Percentiles rank a stretch among this genome's conserved stretches.
phyloP scores from a whole-genome alignment of 139 green algal genomes.

The Haematococcus lacustris region DNA sequence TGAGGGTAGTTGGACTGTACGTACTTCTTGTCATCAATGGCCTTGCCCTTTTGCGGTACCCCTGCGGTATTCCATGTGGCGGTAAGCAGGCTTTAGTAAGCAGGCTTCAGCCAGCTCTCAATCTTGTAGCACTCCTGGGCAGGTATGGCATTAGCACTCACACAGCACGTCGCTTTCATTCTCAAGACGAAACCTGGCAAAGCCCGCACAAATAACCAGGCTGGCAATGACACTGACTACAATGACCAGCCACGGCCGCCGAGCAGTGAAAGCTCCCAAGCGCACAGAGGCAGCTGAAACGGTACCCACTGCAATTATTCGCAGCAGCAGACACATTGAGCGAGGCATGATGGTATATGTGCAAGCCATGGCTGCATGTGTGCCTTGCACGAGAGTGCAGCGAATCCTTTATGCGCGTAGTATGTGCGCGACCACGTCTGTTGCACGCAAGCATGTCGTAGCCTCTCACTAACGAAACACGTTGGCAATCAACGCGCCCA shows the following conservation, averaged over 20 bases:
- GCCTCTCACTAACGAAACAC: no score
- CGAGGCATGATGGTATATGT: no score
- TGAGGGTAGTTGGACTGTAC: neutral
- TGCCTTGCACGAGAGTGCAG: no score
- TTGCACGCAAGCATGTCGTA: no score
- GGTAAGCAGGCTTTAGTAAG: neutral
- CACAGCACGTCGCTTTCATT: slow-evolving; percentile 1
- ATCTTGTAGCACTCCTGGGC: neutral
- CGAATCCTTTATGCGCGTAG: no score
- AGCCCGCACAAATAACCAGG: neutral
- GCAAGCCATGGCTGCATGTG: no score
- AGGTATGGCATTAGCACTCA: neutral
- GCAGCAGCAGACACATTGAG: no score
- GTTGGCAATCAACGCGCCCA: no score
- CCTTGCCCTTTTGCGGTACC: slow-evolving; percentile 11
- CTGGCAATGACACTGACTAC: neutral
- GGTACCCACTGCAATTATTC: neutral
- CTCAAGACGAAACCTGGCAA: neutral
- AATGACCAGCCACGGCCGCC: neutral
- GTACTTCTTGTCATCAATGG: neutral
- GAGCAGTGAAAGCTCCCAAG: slow-evolving; percentile 3
- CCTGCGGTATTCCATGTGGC: slow-evolving; percentile 6
- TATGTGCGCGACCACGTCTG: no score
- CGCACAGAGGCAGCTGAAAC: neutral
- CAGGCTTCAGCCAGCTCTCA: neutral